Conservation (phyloP, 1,139 yeast genomes). For the Geotrichum citri-aurantii region DNA sequence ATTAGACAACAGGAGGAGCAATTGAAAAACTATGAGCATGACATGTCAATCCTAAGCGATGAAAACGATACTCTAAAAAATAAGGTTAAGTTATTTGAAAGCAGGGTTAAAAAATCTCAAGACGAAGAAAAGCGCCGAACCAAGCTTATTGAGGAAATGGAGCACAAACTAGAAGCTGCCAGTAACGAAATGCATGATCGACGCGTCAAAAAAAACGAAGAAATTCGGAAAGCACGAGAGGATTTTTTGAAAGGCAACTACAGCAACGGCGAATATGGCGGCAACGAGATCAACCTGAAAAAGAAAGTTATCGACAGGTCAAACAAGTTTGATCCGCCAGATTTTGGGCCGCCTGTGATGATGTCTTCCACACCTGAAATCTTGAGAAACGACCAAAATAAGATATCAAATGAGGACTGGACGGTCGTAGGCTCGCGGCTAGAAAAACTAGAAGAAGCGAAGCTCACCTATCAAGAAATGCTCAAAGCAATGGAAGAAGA, state of each 20-base stretch:
- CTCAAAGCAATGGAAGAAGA: slow-evolving; percentile 13
- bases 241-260: slow-evolving; percentile 3
- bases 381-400: background rate
- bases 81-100: slow-evolving; percentile 14
- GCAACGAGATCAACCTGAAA: background rate
- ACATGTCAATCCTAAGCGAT: slow-evolving; percentile 15
- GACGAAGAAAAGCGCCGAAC: slow-evolving; percentile 17
- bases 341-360: slow-evolving; percentile 6
- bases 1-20: slow-evolving; percentile 20
- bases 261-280: background rate
- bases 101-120: slow-evolving; percentile 18
- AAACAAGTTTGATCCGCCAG: background rate
- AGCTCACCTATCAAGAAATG: slow-evolving; percentile 10
- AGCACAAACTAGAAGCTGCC: slow-evolving; percentile 16
- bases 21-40: slow-evolving; percentile 18
- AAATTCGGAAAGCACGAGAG: slow-evolving; percentile 15
- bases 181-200: slow-evolving; percentile 15
- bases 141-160: slow-evolving; percentile 19
- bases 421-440: slow-evolving; percentile 6
- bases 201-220: slow-evolving; percentile 14
- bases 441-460: slow-evolving; percentile 10
- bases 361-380: slow-evolving; percentile 1
- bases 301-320: background rate
- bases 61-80: slow-evolving; percentile 13
- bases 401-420: slow-evolving; percentile 9